Evolutionary conservation across 108 stramenopile species (phyloP), one percentile per base, ranked within the genome.

Genomic region (Epithemia pelagica): DNA sequence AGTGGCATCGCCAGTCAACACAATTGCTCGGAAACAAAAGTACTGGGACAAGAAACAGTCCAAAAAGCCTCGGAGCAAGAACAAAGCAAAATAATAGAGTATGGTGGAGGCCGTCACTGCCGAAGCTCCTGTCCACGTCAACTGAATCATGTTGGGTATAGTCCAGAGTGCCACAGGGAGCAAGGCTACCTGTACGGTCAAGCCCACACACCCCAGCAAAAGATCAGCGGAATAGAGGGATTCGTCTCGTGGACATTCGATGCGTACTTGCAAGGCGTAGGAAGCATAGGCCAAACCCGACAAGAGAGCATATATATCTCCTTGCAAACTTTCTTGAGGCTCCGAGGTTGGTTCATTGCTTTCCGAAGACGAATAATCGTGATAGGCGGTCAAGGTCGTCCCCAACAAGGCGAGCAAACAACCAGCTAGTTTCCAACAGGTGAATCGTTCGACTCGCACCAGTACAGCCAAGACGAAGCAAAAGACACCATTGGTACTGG

Each of bases 21-120:
- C 37, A 26, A 75, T 60, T 18, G 69, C 33, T 18, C 69, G 69
- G 52, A 75, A 75, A 23, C 65, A 25, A 2, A 75, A 60, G 28
- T 71, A 75, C 24, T 75, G 69, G 8, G 65, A 58, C 21, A 75
- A 10, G 20, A 70, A n/a, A 66, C 66, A 75, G 54, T 75, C 74
- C 20, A 75, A 60, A 19, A 66, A 1, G 10, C 74, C 74, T 46
- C 64, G 70, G 33, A 59, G 0, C 15, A 65, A 22, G 19, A 75
- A 37, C 32, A 60, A 15, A 46, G 10, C 15, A 15, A 46, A 15
- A 5, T 10, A 46, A 5, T 5, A 10, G 10, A 46, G 15, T 5
- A 46, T 10, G 37, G 37, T 46, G n/a, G n/a, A n/a, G n/a, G n/a
- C n/a, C n/a, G n/a, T n/a, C n/a, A n/a, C n/a, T n/a, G n/a, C n/a